phyloP scores from a whole-genome alignment of 176 grass and related monocot genomes.

The Zea luxurians region DNA sequence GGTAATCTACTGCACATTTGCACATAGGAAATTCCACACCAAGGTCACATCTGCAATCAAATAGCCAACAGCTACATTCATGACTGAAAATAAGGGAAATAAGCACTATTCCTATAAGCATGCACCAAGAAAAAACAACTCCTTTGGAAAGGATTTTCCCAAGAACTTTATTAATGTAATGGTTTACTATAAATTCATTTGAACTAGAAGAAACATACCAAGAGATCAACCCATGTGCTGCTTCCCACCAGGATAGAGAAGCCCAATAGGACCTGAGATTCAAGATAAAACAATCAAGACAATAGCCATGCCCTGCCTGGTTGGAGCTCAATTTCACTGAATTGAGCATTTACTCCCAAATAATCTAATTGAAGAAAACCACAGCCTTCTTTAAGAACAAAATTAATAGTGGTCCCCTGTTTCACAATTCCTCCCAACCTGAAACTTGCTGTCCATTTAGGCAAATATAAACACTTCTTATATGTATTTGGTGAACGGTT shows the following conservation, averaged over 20 bases:
- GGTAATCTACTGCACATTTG: neutral
- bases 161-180: neutral
- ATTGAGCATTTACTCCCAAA: neutral
- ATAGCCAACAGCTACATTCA: neutral
- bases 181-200: neutral
- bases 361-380: neutral
- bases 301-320: neutral
- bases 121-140: neutral
- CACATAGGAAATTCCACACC: constrained; percentile 17
- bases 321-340: constrained; percentile 4
- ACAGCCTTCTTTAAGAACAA: neutral
- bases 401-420: neutral
- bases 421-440: neutral
- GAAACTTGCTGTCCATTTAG: neutral
- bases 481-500: constrained; percentile 11
- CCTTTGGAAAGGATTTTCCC: neutral
- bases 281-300: constrained; percentile 13
- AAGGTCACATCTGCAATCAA: neutral
- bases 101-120: constrained; percentile 13
- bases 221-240: constrained; percentile 95
- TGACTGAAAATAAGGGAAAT: neutral
- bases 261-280: constrained; percentile 80
- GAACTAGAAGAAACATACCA: constrained; percentile 60
- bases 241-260: constrained; percentile 98
- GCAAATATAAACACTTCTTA: neutral